phyloP scores from a whole-genome alignment of 2,329 filamentous ascomycete species.

The Penicillium thymicola region DNA sequence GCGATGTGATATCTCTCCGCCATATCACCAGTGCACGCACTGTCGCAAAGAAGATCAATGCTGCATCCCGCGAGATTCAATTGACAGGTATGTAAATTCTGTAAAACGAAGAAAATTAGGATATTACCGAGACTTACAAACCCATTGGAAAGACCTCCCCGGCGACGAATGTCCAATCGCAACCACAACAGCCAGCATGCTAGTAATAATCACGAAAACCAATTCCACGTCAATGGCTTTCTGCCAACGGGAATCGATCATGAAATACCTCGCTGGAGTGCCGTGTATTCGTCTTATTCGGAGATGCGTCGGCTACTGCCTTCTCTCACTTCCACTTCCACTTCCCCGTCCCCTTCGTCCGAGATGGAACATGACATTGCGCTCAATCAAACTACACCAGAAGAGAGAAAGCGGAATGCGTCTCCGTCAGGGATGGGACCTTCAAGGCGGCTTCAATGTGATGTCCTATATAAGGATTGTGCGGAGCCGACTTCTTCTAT shows the following conservation, averaged over 20 bases:
- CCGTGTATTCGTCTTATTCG: not conserved
- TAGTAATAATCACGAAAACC: not conserved
- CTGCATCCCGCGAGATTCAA: constrained; percentile 3
- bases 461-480: not conserved
- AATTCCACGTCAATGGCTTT: not conserved
- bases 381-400: not conserved
- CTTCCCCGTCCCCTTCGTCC: not conserved
- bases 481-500: not conserved
- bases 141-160: not conserved
- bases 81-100: constrained; percentile 1
- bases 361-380: not conserved
- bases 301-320: constrained; percentile 2
- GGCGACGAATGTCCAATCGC: not conserved
- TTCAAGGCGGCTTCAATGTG: not conserved
- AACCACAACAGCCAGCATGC: not conserved
- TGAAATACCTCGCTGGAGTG: constrained; percentile 6
- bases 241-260: not conserved
- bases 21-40: constrained; percentile 5
- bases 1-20: constrained; percentile 1
- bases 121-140: not conserved
- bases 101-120: not conserved
- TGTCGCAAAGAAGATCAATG: not conserved
- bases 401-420: not conserved
- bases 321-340: not conserved
- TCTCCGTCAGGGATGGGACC: not conserved